Evolutionary conservation across 805 yeast genomes (phyloP).

Genomic region (Kodamaea restingae): DNA sequence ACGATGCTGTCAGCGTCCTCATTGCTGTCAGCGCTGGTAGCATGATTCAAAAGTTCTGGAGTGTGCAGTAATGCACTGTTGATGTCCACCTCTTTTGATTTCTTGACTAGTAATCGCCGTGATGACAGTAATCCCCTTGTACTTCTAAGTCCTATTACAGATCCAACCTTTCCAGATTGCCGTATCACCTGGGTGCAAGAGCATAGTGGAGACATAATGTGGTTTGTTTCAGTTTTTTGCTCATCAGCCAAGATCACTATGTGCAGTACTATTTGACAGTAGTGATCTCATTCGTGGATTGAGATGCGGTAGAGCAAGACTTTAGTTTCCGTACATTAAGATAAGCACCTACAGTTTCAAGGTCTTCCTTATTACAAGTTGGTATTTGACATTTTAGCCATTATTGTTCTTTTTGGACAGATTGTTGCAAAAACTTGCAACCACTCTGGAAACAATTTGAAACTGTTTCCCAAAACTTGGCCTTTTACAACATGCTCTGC

Average conservation of each 20-base stretch:
- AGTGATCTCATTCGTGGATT: too few species aligned
- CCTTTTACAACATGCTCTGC: too few species aligned
- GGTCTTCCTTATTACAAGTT: too few species aligned
- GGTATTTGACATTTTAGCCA: too few species aligned
- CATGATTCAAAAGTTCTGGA: slow-evolving; percentile 8
- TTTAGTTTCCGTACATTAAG: too few species aligned
- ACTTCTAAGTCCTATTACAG: background rate
- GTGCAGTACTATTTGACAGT: slow-evolving; percentile 1
- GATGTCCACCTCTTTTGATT: slow-evolving; percentile 11
- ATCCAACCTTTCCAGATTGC: background rate
- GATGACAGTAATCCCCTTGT: background rate
- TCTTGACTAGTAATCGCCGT: slow-evolving; percentile 2
- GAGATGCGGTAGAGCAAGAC: too few species aligned
- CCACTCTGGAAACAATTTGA: background rate
- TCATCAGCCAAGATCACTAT: background rate
- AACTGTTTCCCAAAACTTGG: too few species aligned
- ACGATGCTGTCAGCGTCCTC: slow-evolving; percentile 6
- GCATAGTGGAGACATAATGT: background rate
- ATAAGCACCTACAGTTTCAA: too few species aligned
- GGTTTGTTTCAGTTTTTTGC: background rate
- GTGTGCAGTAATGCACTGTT: slow-evolving; percentile 11
- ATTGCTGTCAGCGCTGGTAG: slow-evolving; percentile 4
- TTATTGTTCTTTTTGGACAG: background rate
- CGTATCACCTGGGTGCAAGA: background rate
- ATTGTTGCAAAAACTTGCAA: slow-evolving; percentile 1